Base-by-base conservation (phyloP, 179 eudicot species). In the Nepenthes alata region DNA sequence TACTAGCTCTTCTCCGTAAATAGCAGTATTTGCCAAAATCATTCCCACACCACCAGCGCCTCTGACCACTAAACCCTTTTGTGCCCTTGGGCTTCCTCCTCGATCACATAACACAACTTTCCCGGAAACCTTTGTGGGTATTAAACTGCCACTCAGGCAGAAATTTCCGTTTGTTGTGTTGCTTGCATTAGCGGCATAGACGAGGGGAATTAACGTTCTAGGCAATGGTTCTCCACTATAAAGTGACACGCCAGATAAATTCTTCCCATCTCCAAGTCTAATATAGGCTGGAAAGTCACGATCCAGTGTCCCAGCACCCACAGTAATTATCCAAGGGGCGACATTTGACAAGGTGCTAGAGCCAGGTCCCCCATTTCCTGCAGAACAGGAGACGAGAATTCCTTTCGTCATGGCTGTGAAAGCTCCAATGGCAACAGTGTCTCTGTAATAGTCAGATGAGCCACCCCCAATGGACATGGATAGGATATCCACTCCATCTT, bases 321-420 rank as follows among this genome's bases (percentile, higher is more conserved):
- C 89, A 0, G 95, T 89, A 53, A 89, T 77, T 73, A 89, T 84
- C 96, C 96, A 89, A 35, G 96, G 96, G 37, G 96, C 88, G 8
- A 76, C 80, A 59, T 89, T 89, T 9, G 95, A 81, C 71, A 87
- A 35, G 74, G 75, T 83, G 41, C 64, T 59, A 5, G 95, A 48
- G 9, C 72, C 73, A 1, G 97, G 97, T n/a, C 97, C 95, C 5
- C 82, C 75, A 50, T 89, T 89, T 61, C 97, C 97, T 0, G 89
- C 97, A 0, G 97, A 83, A 61, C 89, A 84, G 5, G 95, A 87
- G 1, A 89, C 82, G 3, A 87, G 67, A 35, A 89, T 74, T 53
- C 97, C 97, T 53, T 77, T 78, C 6, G 72, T 49, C 72, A 79
- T 68, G 3, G 97, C 97, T 1, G 74, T 59, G 59, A 85, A 89